Conservation (phyloP, 305 asterid species). For the Fraxinus floribunda region DNA sequence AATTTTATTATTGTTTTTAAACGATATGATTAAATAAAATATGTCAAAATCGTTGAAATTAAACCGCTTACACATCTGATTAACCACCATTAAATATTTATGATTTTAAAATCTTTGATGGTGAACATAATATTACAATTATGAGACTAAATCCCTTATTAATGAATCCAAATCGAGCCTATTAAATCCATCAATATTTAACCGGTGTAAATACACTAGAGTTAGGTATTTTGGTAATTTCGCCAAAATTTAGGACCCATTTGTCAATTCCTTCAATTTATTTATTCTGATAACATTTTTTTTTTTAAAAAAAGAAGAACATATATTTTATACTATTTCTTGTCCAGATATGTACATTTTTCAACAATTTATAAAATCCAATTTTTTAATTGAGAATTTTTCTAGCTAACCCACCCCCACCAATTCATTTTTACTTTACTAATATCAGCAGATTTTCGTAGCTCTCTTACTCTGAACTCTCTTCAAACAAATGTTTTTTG, state of each 20-base stretch:
- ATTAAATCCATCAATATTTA: neutral
- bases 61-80: neutral
- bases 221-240: neutral
- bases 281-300: neutral
- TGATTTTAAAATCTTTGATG: neutral
- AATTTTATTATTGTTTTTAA: neutral
- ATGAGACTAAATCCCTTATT: neutral
- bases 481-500: neutral
- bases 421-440: neutral
- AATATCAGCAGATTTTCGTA: constrained; percentile 18
- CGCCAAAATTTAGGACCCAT: neutral
- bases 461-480: constrained; percentile 1
- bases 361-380: constrained; percentile 10
- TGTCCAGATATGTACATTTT: constrained; percentile 20
- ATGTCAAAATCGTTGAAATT: neutral
- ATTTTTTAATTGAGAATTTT: neutral
- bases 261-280: neutral
- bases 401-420: constrained; percentile 43
- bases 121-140: neutral
- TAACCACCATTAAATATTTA: neutral
- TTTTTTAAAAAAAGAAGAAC: neutral
- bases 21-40: neutral
- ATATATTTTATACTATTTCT: constrained; percentile 5
- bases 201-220: neutral
- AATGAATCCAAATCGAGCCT: neutral